Base-by-base conservation (phyloP, 345 rosid genomes). In the Citrus unshiu region DNA sequence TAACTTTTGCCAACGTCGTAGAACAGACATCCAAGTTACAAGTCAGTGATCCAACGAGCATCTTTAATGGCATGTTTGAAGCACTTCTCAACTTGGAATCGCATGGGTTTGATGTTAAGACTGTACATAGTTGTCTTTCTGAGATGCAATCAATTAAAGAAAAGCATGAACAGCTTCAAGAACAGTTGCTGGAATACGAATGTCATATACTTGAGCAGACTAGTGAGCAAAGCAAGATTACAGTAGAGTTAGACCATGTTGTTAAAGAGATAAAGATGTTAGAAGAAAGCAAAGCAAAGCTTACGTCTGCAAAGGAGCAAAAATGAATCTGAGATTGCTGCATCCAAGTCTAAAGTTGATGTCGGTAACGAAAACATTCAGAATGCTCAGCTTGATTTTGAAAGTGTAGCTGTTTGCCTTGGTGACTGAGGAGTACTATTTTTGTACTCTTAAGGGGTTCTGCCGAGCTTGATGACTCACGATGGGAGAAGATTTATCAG, bases 21-120 rank as follows among this genome's bases (percentile, higher is more conserved):
- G 82, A 83, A 76, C 75, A 56, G 70, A 66, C 51, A 32, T 81
- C 84, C 64, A 69, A 71, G 29, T 69, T 84, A 80, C 73, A 68
- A 43, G 6, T 81, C 13, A 76, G 46, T 12, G 72, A 75, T 68
- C 76, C 78, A 39, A 73, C 5, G 59, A 39, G 72, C 58, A 18
- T 21, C 8, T 73, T 81, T 46, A 56, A 62, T 21, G 35, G 76
- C 71, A 54, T 75, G 67, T 74, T 81, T 37, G 78, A 83, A 76
- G 59, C 73, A n/a, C 80, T 84, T 16, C 24, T 34, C 34, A 78
- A 81, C 21, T 69, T 87, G 12, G 84, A 82, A 71, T 60, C 35
- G 39, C 81, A 64, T 40, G 89, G 87, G 63, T 86, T 87, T 83
- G 75, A 81, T 40, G 73, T 83, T 34, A 62, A 68, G 56, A n/a